Evolutionary conservation across 108 stramenopile genomes (phyloP).

Genomic region (Skeletonema grethae): DNA sequence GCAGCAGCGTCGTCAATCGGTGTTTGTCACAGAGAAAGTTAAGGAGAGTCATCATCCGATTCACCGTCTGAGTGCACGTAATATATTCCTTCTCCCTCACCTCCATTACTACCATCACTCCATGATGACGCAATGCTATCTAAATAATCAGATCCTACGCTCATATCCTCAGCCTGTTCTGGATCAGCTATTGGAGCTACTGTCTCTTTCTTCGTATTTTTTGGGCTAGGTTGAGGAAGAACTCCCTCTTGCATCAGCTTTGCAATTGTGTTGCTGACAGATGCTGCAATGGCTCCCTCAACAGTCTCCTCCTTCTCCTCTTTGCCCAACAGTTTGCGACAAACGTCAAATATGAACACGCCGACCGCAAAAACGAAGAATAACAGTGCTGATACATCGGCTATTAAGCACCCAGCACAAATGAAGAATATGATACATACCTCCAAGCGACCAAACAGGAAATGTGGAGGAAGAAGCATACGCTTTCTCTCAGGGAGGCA

Average conservation of each 20-base stretch:
- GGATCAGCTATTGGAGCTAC: neutral
- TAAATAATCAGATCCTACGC: neutral
- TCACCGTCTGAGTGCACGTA: neutral
- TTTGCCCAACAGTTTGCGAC: neutral
- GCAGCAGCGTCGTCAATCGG: no score
- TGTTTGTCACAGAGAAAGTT: no score
- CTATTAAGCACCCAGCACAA: neutral
- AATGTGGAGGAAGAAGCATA: constrained; percentile 34
- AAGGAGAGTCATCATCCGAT: neutral
- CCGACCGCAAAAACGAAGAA: neutral
- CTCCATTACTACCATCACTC: neutral
- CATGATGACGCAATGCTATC: neutral
- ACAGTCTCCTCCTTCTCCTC: neutral
- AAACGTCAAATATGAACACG: neutral
- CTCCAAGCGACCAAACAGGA: constrained; percentile 13
- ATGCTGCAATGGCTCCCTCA: neutral
- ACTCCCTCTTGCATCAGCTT: constrained; percentile 4
- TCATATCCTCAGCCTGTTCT: neutral
- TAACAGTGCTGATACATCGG: neutral
- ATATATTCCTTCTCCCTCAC: neutral
- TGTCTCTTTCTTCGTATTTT: neutral
- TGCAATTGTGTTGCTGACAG: neutral
- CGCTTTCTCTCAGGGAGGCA: constrained; percentile 30
- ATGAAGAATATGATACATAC: constrained; percentile 1
- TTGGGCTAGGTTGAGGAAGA: neutral